phyloP scores from a whole-genome alignment of 352 stramenopile genomes.

The Phytophthora pseudosyringae region DNA sequence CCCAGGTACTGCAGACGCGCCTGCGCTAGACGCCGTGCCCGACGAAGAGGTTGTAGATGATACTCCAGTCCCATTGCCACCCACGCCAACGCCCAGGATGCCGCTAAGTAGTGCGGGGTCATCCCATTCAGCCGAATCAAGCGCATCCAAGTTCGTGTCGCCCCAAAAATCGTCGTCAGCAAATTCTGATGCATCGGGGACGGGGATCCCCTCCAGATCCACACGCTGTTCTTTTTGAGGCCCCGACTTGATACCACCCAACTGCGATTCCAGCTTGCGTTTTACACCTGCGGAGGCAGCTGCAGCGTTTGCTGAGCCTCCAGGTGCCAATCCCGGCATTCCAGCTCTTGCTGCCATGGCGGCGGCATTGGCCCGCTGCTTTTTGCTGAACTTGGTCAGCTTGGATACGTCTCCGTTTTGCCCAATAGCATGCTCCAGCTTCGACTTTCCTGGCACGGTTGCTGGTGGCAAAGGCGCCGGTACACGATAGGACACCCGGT shows the following conservation, averaged over 20 bases:
- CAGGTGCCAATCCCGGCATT: conserved; percentile 11
- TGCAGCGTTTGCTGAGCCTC: conserved; percentile 15
- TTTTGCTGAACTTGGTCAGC: conserved; percentile 60
- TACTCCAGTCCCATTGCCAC: conserved; percentile 20
- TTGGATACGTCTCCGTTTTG: conserved; percentile 40
- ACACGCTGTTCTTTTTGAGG: conserved; percentile 70
- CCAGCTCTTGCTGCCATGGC: conserved; percentile 22
- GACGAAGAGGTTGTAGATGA: conserved; percentile 37
- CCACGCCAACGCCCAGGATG: conserved; percentile 50
- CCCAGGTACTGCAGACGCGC: conserved; percentile 9
- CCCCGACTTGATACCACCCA: conserved; percentile 35
- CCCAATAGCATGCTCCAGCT: conserved; percentile 34
- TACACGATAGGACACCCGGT: conserved; percentile 74
- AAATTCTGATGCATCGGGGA: conserved; percentile 76
- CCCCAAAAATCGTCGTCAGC: conserved; percentile 90
- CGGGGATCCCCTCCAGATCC: conserved; percentile 78
- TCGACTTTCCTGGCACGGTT: conserved; percentile 38
- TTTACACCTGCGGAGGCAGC: conserved; percentile 49
- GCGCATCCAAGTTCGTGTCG: conserved; percentile 84
- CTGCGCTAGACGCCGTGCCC: conserved; percentile 24
- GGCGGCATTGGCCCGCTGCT: conserved; percentile 45
- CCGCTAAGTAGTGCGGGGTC: conserved; percentile 73
- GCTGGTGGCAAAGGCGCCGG: conserved; percentile 48
- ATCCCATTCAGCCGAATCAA: conserved; percentile 87
- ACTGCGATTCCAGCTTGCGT: conserved; percentile 69